phyloP scores from a whole-genome alignment of 2,329 filamentous ascomycete genomes.

The Trichophyton simii region DNA sequence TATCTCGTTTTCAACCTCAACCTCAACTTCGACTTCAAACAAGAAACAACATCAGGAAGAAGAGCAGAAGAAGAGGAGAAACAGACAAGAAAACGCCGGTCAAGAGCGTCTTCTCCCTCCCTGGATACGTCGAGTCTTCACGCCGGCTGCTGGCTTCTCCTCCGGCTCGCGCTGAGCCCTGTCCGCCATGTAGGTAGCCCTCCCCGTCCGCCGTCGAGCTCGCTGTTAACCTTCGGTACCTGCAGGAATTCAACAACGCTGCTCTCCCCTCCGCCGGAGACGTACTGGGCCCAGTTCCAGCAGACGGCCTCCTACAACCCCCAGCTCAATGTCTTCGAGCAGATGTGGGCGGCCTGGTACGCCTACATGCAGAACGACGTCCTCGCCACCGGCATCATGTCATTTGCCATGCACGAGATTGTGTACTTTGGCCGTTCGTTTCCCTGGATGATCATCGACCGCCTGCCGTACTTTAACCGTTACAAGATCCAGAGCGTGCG shows the following conservation, averaged over 20 bases:
- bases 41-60: too few species aligned
- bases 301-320: constrained; percentile 63
- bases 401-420: constrained; percentile 84
- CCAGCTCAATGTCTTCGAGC: constrained; percentile 73
- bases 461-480: constrained; percentile 72
- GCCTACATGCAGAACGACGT: constrained; percentile 96
- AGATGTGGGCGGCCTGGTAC: constrained; percentile 93
- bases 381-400: constrained; percentile 93
- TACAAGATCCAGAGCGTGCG: constrained; percentile 87
- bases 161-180: not conserved
- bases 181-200: not conserved
- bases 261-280: constrained; percentile 30
- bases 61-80: not conserved
- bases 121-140: not conserved
- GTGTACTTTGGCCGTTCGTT: constrained; percentile 88
- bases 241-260: constrained; percentile 37
- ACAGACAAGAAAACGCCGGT: not conserved
- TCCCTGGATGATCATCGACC: constrained; percentile 87
- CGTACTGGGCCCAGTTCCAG: constrained; percentile 55
- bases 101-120: too few species aligned
- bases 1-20: not conserved
- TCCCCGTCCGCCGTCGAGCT: constrained; percentile 3
- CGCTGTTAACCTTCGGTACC: not conserved
- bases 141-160: not conserved
- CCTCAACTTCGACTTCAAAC: not conserved